These are phyloP conservation scores for Botrytis porri DNA, from an alignment of 2,329 filamentous ascomycete species.

Conservation along the genomic window DNA sequence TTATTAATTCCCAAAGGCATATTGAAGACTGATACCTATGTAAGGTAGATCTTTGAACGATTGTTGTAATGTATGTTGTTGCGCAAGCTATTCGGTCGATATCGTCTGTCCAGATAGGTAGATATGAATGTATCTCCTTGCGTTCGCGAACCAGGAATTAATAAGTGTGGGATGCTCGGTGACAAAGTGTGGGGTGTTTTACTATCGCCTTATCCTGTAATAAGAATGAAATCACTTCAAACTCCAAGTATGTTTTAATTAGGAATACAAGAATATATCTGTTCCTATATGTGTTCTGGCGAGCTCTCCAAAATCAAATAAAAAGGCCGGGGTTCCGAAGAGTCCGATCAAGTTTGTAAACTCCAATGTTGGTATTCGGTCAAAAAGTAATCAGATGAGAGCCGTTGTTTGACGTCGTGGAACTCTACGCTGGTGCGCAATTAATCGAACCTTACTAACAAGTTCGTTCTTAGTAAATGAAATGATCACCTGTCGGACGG, in stretches of 20 bases:
- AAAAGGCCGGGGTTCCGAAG: not conserved
- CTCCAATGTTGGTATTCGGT: not conserved
- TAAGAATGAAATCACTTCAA: not conserved
- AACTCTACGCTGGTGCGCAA: not conserved
- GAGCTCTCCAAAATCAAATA: not conserved
- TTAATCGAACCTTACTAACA: not conserved
- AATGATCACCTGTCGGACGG: slow-evolving; percentile 1
- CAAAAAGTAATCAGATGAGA: not conserved
- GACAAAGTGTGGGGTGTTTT: slow-evolving; percentile 8
- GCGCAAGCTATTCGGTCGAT: not conserved
- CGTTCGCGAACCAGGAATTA: slow-evolving; percentile 3
- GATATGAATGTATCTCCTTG: not conserved
- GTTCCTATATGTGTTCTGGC: not conserved
- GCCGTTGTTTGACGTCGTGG: not conserved
- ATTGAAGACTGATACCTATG: slow-evolving; percentile 11
- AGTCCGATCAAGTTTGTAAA: not conserved
- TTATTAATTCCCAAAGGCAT: slow-evolving; percentile 61
- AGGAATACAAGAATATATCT: not conserved
- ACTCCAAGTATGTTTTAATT: not conserved
- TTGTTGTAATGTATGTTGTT: slow-evolving; percentile 10
- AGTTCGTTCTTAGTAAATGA: not conserved
- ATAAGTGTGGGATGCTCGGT: not conserved
- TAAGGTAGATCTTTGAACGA: not conserved
- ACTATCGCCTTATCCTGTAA: not conserved
- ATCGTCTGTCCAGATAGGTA: not conserved